These are phyloP conservation scores for Eragrostis curvula DNA, from an alignment of 176 grass and related monocot species.

Conservation along the genomic window DNA sequence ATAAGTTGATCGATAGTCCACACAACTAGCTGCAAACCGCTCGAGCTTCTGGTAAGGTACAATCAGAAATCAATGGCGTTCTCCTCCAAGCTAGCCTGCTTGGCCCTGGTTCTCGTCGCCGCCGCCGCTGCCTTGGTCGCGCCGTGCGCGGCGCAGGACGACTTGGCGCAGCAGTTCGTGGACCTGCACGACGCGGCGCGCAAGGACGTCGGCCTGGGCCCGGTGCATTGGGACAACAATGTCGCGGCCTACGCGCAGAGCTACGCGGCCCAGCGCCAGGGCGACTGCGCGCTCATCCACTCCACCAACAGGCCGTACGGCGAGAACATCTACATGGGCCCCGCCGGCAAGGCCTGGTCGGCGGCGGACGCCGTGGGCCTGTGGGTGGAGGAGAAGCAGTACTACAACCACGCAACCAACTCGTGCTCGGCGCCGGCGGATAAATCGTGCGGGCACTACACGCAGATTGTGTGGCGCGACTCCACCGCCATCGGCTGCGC, in stretches of 20 bases:
- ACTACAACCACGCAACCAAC: constrained; percentile 46
- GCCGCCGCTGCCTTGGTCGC: no score
- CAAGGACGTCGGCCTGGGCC: constrained; percentile 24
- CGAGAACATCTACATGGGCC: constrained; percentile 59
- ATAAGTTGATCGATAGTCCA: not conserved
- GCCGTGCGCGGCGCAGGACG: constrained; percentile 48
- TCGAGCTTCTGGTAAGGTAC: no score
- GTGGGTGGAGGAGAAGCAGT: constrained; percentile 61
- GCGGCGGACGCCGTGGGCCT: constrained; percentile 22
- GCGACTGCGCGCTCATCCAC: constrained; percentile 51
- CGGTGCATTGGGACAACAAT: constrained; percentile 45
- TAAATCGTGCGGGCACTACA: constrained; percentile 21
- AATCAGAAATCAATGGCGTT: not conserved
- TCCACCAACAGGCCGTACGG: constrained; percentile 58
- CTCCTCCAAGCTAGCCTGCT: constrained; percentile 1
- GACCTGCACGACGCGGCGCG: constrained; percentile 48
- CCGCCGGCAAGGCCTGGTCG: not conserved
- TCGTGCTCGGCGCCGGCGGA: constrained; percentile 27
- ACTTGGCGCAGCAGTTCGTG: constrained; percentile 45
- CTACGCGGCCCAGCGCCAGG: constrained; percentile 43
- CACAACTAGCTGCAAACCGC: no score
- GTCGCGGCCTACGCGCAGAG: constrained; percentile 44
- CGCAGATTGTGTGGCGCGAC: constrained; percentile 19
- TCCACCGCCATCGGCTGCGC: constrained; percentile 46
- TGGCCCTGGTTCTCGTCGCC: not conserved